Conservation (phyloP, 1,284 basidiomycete species). For the Fomes fomentarius region DNA sequence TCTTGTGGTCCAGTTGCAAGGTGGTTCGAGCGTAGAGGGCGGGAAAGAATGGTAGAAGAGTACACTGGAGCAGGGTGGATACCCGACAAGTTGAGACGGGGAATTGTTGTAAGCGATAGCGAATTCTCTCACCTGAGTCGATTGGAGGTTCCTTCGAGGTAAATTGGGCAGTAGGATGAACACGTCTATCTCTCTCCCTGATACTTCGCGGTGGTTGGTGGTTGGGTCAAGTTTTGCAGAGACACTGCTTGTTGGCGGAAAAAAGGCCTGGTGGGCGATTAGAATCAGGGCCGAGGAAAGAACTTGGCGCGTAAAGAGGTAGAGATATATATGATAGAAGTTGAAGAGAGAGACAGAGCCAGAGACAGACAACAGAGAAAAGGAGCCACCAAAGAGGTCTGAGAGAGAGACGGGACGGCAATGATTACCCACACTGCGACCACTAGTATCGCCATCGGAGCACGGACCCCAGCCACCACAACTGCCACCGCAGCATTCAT, state of each 20-base stretch:
- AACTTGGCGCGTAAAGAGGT: conserved; percentile 36
- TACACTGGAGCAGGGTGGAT: conserved; percentile 23
- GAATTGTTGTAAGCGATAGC: background rate
- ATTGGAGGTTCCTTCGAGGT: conserved; percentile 15
- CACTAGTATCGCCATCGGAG: conserved; percentile 26
- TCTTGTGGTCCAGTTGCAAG: conserved; percentile 25
- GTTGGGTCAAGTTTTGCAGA: conserved; percentile 24
- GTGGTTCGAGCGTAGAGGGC: conserved; percentile 20
- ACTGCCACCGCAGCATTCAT: conserved; percentile 1
- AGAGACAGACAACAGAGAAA: conserved; percentile 37
- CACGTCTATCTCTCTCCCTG: conserved; percentile 37
- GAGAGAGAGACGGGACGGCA: conserved; percentile 31
- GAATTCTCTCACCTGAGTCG: conserved; percentile 4
- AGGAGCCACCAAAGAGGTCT: conserved; percentile 35
- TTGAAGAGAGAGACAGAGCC: conserved; percentile 37
- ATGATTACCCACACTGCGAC: conserved; percentile 22
- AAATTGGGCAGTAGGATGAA: conserved; percentile 26
- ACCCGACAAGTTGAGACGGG: conserved; percentile 1
- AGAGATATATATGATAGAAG: conserved; percentile 41
- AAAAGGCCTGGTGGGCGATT: conserved; percentile 34
- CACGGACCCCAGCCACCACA: conserved; percentile 27
- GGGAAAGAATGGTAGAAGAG: conserved; percentile 25
- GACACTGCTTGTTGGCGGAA: conserved; percentile 22
- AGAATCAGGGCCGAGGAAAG: conserved; percentile 31
- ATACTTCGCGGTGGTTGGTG: conserved; percentile 23